A percentile compares a stretch with the other conserved stretches of the same genome.
phyloP scores from a whole-genome alignment of 139 green algal species.

The Diplosphaera chodatii region DNA sequence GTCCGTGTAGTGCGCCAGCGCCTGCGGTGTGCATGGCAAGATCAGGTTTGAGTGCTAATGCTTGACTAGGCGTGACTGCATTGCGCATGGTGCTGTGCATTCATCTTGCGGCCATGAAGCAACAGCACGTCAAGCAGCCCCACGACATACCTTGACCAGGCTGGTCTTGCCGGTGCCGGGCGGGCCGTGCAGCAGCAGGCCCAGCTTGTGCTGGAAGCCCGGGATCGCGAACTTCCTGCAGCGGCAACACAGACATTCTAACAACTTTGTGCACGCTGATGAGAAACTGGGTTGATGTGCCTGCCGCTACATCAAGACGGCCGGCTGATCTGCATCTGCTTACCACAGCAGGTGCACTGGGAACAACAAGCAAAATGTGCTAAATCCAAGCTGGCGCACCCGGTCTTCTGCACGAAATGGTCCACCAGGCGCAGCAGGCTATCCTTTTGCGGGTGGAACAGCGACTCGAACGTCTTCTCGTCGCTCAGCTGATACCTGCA shows the following conservation, averaged over 20 bases:
- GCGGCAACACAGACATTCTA: too few species aligned
- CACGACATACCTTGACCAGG: neutral
- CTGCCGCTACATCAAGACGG: too few species aligned
- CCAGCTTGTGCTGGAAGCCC: neutral
- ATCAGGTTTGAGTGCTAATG: too few species aligned
- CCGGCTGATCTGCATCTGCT: too few species aligned
- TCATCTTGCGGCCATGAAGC: too few species aligned
- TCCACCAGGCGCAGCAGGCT: neutral
- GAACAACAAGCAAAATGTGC: too few species aligned
- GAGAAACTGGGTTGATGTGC: too few species aligned
- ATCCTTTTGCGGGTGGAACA: neutral
- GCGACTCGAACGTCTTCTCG: constrained; percentile 2
- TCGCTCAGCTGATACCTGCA: constrained; percentile 2
- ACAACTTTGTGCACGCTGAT: too few species aligned
- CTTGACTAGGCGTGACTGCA: too few species aligned
- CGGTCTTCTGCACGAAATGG: neutral
- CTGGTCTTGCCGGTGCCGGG: neutral
- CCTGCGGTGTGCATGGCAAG: neutral
- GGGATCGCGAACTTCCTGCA: neutral
- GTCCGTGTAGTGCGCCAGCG: constrained; percentile 2
- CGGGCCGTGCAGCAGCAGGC: constrained; percentile 2
- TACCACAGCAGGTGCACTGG: too few species aligned
- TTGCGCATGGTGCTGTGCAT: too few species aligned
- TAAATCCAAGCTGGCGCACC: neutral
- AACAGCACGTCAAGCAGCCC: too few species aligned